Base-by-base conservation (phyloP, 1,139 yeast genomes). In the Nakaseomyces nivariensis region DNA sequence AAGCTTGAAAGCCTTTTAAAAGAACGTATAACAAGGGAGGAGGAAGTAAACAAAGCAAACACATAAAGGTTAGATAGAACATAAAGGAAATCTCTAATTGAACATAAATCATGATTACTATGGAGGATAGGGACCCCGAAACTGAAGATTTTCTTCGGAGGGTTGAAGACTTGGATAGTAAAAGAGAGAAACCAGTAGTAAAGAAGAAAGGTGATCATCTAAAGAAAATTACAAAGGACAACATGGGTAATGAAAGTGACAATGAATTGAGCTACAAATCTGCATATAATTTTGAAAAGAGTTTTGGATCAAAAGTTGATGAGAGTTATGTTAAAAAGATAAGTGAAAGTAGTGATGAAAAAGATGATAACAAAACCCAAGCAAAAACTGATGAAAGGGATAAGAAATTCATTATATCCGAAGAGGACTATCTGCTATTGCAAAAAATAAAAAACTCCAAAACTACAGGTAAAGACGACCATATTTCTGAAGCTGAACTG, bases 241-340 rank as follows among this genome's bases (percentile, higher is more conserved):
- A n/a, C 7, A 11, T 25, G 9, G n/a, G 26, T 4, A 48, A 44
- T 24, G 22, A 17, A 29, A 47, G 27, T 42, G 43, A 13, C 29
- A n/a, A 59, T 29, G 59, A 61, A 5, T 53, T 68, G 44, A 61
- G 62, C 0, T 68, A 62, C 46, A 60, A 59, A 48, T 67, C 71
- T 36, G 72, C 72, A 0, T 70, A 69, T 48, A 70, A 67, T 49
- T 70, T 65, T 52, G 71, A 69, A 34, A 64, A 61, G 53, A 61
- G 68, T 1, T 58, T 60, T 38, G 58, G 58, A 7, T 60, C 63
- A 6, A 54, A 51, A 51, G 27, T 40, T 33, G 17, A 37, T 17
- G n/a, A 33, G 43, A 17, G 3, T 17, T 17, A 17, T 3, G 22
- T 17, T 17, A 17, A 17, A 17, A 17, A 17, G 22, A 17, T 17